Conservation (phyloP, 176 grass and related monocot species). For the Oryza punctata region DNA sequence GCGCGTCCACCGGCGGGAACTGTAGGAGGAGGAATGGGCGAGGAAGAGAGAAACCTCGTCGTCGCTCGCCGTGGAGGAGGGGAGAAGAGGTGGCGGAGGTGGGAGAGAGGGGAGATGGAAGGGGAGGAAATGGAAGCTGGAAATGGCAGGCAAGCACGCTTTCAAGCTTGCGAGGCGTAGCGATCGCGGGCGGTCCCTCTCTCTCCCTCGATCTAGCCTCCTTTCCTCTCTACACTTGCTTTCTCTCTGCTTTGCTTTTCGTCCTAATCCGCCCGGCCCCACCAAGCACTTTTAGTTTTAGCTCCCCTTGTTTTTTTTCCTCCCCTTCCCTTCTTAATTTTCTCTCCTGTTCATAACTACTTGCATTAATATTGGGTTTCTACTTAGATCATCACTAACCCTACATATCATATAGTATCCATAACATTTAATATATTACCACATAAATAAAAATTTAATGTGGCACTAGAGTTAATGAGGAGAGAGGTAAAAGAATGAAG, state of each 20-base stretch:
- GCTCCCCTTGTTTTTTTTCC: background rate
- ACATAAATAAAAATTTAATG: no score
- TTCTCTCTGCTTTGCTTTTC: slow-evolving; percentile 45
- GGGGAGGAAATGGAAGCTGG: slow-evolving; percentile 22
- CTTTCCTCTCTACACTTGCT: slow-evolving; percentile 16
- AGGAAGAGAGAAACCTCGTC: background rate
- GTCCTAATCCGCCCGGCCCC: slow-evolving; percentile 44
- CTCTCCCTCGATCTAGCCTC: slow-evolving; percentile 63
- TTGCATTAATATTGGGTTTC: background rate
- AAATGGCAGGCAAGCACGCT: slow-evolving; percentile 99
- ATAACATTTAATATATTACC: no score
- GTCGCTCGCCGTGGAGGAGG: background rate
- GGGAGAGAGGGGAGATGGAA: background rate
- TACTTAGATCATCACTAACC: no score
- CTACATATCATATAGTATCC: no score
- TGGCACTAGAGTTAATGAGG: no score
- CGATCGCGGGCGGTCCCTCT: slow-evolving; percentile 64
- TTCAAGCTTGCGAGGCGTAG: slow-evolving; percentile 68
- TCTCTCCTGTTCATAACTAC: background rate
- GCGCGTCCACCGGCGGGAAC: background rate
- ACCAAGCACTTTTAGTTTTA: slow-evolving; percentile 48
- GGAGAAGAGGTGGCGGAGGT: background rate
- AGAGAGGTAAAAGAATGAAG: no score
- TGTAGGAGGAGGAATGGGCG: background rate
- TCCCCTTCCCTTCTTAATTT: slow-evolving; percentile 17